Base-by-base conservation (phyloP, 306 rosid species). In the Vachellia pachyceras region DNA sequence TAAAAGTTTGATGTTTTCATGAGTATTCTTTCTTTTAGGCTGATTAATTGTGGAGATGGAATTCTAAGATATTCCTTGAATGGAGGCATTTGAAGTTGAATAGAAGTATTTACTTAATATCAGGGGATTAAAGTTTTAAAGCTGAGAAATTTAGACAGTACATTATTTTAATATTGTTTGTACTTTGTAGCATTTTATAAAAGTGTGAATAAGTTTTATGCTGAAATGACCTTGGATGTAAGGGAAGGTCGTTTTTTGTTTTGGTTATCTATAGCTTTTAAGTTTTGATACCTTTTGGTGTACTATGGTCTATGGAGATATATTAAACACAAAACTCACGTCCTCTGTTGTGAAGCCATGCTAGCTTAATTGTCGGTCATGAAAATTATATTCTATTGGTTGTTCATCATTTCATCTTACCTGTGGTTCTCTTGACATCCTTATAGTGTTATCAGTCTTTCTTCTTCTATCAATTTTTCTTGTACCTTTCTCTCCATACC, bases 191-290 rank as follows among this genome's bases (percentile, higher is more conserved):
- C 73, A 68, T n/a, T 68, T 29, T 18, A 37, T 67, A 0, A 37
- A 37, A 67, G 14, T 37, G 15, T 68, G 73, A 68, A 37, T 20
- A 68, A 68, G 35, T n/a, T 42, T 40, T 68, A 41, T 40, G 73
- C 20, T 5, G 25, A 68, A n/a, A 68, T 45, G 13, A 23, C 18
- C 73, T 41, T 68, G 18, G 35, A 41, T 41, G 50, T 68, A n/a
- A 20, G 50, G 10, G 52, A 68, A 18, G 72, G 14, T 17, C 47
- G 18, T 35, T 64, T 37, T 33, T 33, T 63, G 37, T 64, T 64
- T 7, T 14, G 41, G 71, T 15, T 66, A 17, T 11, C 25, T 29
- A 13, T 33, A 18, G 40, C 68, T 61, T 61, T 29, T 61, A 61
- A 60, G 36, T 25, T 25, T 60, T 23, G 17, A 33, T 13, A 9